Evolutionary conservation across 306 rosid genomes (phyloP).

Genomic region (Cercis canadensis): DNA sequence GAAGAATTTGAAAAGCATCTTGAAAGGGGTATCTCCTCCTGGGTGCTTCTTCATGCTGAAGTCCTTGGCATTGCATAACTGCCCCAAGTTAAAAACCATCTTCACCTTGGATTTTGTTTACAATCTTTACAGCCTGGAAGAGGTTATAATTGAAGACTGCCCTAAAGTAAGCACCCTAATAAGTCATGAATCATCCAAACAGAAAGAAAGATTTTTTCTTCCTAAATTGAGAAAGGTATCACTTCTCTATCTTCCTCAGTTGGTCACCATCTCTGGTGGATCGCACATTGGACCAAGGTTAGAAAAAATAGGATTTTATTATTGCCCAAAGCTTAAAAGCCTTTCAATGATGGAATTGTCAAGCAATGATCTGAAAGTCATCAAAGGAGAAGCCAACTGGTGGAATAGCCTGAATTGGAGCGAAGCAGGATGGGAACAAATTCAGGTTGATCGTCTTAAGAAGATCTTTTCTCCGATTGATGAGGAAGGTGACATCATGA

Average conservation of each 20-base stretch:
- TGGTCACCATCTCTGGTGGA: slow-evolving; percentile 15
- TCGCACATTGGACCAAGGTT: background rate
- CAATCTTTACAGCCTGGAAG: background rate
- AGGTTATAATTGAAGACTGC: background rate
- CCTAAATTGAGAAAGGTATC: background rate
- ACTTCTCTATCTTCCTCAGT: slow-evolving; percentile 6
- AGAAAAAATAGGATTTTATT: slow-evolving; percentile 12
- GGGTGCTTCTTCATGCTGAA: background rate
- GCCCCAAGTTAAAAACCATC: background rate
- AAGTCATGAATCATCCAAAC: background rate
- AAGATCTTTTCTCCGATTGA: background rate
- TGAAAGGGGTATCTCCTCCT: background rate
- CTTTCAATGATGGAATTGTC: background rate
- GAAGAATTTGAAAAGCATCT: slow-evolving; percentile 3
- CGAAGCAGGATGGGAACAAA: background rate
- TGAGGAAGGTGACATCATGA: background rate
- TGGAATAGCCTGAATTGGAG: slow-evolving; percentile 18
- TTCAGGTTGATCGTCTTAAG: background rate
- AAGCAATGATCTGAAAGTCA: background rate
- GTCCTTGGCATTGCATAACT: background rate
- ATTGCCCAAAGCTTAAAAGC: slow-evolving; percentile 20
- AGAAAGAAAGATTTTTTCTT: background rate
- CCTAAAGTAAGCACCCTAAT: background rate
- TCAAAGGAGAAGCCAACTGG: slow-evolving; percentile 23
- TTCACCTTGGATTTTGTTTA: background rate